phyloP scores from a whole-genome alignment of 257 asterid species.

The Perilla frutescens region DNA sequence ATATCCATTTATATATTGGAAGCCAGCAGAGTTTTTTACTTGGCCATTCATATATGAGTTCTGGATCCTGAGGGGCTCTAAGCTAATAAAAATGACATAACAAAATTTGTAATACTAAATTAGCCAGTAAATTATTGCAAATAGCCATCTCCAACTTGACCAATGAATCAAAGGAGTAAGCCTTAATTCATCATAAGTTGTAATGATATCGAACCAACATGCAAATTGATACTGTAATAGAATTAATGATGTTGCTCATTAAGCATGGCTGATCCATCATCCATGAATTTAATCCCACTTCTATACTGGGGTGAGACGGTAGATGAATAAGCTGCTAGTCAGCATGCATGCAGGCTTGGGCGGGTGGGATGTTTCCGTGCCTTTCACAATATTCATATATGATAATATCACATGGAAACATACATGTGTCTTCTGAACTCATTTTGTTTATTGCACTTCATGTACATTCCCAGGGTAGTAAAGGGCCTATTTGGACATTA shows the following conservation, averaged over 20 bases:
- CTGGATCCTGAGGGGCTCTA: neutral
- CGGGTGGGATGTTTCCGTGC: neutral
- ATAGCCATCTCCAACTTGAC: neutral
- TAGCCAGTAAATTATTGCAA: neutral
- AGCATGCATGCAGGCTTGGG: neutral
- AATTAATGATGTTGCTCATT: slow-evolving; percentile 1
- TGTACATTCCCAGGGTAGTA: neutral
- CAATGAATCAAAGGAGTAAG: neutral
- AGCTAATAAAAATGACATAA: neutral
- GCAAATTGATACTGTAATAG: neutral
- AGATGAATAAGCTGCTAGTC: slow-evolving; percentile 1
- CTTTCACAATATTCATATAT: too few species aligned
- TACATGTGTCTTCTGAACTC: too few species aligned
- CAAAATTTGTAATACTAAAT: neutral
- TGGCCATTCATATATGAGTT: slow-evolving; percentile 1
- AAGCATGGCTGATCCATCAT: neutral
- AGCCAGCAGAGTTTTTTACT: neutral
- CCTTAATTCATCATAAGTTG: neutral
- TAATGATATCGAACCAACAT: neutral
- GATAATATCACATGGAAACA: too few species aligned
- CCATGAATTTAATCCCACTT: neutral
- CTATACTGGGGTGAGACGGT: neutral
- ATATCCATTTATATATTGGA: neutral
- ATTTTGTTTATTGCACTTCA: neutral
- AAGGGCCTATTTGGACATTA: neutral